Base-by-base conservation (phyloP, 805 yeast species). In the Barnettozyma sucrosica region DNA sequence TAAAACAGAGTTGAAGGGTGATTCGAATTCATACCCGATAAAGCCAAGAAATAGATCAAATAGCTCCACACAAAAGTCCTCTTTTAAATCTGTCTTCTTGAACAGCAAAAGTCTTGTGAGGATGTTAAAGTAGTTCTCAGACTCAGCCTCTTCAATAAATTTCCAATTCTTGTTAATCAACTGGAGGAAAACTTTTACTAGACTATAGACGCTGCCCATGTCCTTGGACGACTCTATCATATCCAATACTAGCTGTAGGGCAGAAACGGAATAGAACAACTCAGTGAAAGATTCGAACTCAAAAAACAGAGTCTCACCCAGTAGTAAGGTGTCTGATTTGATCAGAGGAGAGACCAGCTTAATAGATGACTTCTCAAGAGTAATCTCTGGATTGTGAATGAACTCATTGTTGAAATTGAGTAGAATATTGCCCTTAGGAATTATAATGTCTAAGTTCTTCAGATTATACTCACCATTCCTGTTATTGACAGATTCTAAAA, bases 51-150 rank as follows among this genome's bases (percentile, higher is more conserved):
- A 64, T 3, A 72, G 47, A 44, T 76, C 76, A 13, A 84, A 56
- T 3, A 81, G 64, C 18, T 70, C 71, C n/a, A 76, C 52, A 6
- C 65, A 57, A 3, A 75, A 54, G 7, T 58, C 53, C 23, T 53
- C 32, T 24, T 55, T 51, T 43, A 62, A 46, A 46, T 63, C 44
- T 55, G 52, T 5, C 56, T 58, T 51, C 56, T 78, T 80, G 24
- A 72, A 66, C 36, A 73, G 75, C 24, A 83, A 55, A 8, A 85
- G 57, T 0, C 82, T 73, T 0, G 77, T 73, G 2, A 85, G 58
- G 3, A 82, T 70, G 23, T 78, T 79, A 55, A 79, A 85, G 1
- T 89, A 89, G 52, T 75, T 76, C 3, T 69, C 66, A 16, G 72
- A 67, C 53, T 81, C 87, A 57, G 83, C 76, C 50, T 82, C 88